phyloP scores from a whole-genome alignment of 2,329 filamentous ascomycete species.

The Arthrobotrys pseudoclavata region DNA sequence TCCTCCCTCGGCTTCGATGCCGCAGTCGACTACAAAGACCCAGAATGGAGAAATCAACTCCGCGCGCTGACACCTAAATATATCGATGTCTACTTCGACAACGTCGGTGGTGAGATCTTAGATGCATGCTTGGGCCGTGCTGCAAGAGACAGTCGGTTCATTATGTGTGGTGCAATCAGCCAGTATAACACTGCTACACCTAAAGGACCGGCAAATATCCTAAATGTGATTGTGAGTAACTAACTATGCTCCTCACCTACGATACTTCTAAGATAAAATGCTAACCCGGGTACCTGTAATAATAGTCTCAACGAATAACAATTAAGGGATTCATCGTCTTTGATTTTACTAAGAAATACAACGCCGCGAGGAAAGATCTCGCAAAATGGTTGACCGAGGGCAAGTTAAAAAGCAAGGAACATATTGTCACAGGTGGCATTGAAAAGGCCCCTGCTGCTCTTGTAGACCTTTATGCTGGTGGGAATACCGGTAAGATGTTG shows the following conservation, averaged over 20 bases:
- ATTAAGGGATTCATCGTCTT: slow-evolving; percentile 82
- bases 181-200: slow-evolving; percentile 75
- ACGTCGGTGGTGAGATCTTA: slow-evolving; percentile 79
- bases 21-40: slow-evolving; percentile 78
- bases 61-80: slow-evolving; percentile 73
- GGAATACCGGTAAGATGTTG: slow-evolving; percentile 78
- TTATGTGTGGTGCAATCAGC: slow-evolving; percentile 79
- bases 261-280: slow-evolving; percentile 57
- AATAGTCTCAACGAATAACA: slow-evolving; percentile 70
- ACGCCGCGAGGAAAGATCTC: slow-evolving; percentile 73
- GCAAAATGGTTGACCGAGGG: slow-evolving; percentile 78
- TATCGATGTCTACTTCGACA: slow-evolving; percentile 81
- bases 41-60: slow-evolving; percentile 74
- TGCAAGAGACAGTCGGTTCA: slow-evolving; percentile 75
- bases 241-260: not conserved
- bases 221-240: slow-evolving; percentile 54
- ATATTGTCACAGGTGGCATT: slow-evolving; percentile 78
- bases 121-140: slow-evolving; percentile 76
- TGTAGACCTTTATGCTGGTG: slow-evolving; percentile 75
- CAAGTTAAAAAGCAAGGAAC: slow-evolving; percentile 79
- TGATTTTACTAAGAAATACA: slow-evolving; percentile 74
- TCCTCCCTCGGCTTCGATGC: slow-evolving; percentile 76
- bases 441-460: slow-evolving; percentile 75
- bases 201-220: slow-evolving; percentile 68
- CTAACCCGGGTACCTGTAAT: slow-evolving; percentile 65